Conservation (phyloP, 2,329 filamentous ascomycete species). For the Trichoderma afroharzianum region DNA sequence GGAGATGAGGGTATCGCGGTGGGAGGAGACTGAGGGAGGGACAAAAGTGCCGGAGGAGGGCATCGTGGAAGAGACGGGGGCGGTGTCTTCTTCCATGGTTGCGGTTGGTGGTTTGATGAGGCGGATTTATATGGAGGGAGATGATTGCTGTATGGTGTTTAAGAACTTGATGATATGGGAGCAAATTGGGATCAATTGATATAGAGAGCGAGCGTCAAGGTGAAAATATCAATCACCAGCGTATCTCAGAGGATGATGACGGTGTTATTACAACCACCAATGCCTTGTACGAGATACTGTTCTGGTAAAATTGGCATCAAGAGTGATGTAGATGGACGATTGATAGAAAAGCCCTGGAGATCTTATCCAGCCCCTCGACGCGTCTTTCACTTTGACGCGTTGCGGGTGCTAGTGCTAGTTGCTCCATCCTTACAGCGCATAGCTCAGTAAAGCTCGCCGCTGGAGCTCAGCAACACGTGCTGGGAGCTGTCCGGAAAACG, state of each 20-base stretch:
- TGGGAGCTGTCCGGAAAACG: background rate
- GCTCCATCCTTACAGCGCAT: background rate
- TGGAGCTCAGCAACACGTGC: conserved; percentile 14
- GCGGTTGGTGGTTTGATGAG: background rate
- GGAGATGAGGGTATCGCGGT: conserved; percentile 51
- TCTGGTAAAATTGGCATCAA: background rate
- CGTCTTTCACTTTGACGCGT: conserved; percentile 19
- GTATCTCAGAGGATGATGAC: too few relatives aligned
- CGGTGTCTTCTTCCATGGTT: conserved; percentile 1
- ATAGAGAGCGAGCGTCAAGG: too few relatives aligned
- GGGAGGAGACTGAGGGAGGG: conserved; percentile 70
- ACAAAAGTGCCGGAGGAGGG: conserved; percentile 45
- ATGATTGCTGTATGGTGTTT: background rate
- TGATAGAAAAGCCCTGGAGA: background rate
- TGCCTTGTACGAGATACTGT: background rate
- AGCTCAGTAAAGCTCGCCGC: conserved; percentile 9
- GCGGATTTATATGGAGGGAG: background rate
- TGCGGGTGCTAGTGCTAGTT: background rate
- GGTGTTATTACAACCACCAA: background rate
- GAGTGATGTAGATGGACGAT: background rate
- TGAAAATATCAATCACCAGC: too few relatives aligned
- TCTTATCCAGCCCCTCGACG: conserved; percentile 22
- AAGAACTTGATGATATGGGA: too few relatives aligned
- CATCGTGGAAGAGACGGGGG: background rate
- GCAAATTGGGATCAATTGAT: too few relatives aligned